Conservation (phyloP, 1,284 basidiomycete species). For the Lignosus rhinocerotis region DNA sequence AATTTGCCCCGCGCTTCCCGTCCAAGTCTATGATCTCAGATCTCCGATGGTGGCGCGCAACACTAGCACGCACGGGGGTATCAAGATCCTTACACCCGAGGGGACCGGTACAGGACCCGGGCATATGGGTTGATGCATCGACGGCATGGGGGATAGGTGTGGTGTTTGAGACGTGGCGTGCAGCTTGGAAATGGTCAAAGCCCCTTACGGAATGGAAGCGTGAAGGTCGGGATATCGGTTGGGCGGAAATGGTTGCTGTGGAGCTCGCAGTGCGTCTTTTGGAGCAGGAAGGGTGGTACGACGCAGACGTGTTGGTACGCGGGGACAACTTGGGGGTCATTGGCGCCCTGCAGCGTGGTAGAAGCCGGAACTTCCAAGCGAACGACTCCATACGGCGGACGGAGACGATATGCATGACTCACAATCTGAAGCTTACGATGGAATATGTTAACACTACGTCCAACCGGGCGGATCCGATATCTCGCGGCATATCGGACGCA, state of each 20-base stretch:
- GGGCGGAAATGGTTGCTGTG: not conserved
- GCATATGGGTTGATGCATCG: not conserved
- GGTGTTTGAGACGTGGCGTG: not conserved
- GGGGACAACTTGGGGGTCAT: constrained; percentile 1
- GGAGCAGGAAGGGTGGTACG: not conserved
- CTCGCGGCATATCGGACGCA: constrained; percentile 1
- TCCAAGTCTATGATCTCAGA: not conserved
- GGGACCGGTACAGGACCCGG: not conserved
- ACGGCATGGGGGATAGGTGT: not conserved
- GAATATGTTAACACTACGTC: not conserved
- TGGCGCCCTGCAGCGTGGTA: not conserved
- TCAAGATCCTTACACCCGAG: not conserved
- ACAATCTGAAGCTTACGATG: not conserved
- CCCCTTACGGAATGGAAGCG: not conserved
- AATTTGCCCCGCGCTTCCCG: not conserved
- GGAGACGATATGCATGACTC: not conserved
- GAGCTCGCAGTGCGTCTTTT: not conserved
- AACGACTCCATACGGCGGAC: not conserved
- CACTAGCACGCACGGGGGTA: not conserved
- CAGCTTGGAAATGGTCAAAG: not conserved
- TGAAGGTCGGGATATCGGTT: not conserved
- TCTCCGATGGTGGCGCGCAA: not conserved
- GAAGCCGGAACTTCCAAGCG: not conserved
- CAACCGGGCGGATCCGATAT: constrained; percentile 2
- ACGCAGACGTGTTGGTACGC: not conserved